Conservation (phyloP, 2,329 filamentous ascomycete species). For the Ophiostoma montium region DNA sequence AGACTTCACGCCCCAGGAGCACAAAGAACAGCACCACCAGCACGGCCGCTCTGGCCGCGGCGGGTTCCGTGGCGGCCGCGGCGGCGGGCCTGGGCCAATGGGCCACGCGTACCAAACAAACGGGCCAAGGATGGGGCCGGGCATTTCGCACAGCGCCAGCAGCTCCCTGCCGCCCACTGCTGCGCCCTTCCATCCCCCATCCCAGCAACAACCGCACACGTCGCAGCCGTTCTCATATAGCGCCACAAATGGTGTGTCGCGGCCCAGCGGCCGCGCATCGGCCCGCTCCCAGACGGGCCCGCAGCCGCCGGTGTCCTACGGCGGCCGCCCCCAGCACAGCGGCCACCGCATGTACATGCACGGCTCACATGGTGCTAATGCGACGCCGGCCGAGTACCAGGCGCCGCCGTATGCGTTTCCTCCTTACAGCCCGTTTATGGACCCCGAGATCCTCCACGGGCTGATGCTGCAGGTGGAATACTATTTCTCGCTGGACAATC, state of each 20-base stretch:
- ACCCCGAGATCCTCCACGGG: constrained; percentile 21
- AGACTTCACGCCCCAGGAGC: constrained; percentile 12
- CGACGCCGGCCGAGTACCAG: constrained; percentile 11
- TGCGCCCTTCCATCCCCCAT: constrained; percentile 30
- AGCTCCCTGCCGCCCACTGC: constrained; percentile 9
- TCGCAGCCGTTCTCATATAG: constrained; percentile 14
- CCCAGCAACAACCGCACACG: constrained; percentile 28
- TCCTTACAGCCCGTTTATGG: constrained; percentile 4
- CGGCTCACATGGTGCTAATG: neutral
- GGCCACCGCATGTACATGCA: constrained; percentile 17
- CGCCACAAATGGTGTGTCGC: neutral
- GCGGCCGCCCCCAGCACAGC: constrained; percentile 7
- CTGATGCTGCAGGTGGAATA: constrained; percentile 57
- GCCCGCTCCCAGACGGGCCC: constrained; percentile 7
- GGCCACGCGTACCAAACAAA: neutral
- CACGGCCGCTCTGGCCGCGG: constrained; percentile 26
- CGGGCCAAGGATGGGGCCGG: neutral
- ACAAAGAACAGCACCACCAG: constrained; percentile 20
- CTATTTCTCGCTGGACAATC: constrained; percentile 93
- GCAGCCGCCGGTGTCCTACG: neutral
- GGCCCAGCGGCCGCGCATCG: neutral
- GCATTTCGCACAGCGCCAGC: constrained; percentile 16
- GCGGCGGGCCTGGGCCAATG: constrained; percentile 13
- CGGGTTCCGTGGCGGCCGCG: constrained; percentile 30
- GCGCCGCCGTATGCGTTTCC: constrained; percentile 5